Evolutionary conservation across 768 basidiomycete genomes (phyloP), one percentile per base, ranked within the genome.

Genomic region (Rhodocollybia butyracea): DNA sequence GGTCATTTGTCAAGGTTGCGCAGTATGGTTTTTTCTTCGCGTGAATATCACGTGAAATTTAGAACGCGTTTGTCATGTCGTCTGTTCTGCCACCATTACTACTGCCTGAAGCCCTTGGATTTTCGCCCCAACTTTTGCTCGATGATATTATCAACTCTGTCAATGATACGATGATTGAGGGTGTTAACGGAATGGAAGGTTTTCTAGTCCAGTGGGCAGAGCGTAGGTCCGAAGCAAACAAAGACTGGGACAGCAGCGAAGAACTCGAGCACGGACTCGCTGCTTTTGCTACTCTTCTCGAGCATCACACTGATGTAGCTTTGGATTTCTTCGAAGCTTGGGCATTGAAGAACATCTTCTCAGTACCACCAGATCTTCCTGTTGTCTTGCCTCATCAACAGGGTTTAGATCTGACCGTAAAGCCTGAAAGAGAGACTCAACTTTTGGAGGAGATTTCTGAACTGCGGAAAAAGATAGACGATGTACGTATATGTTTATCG

Each of bases 291-390:
- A 94, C 94, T 0, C 77, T 95, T 41, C 77, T 97, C 13, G 91
- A 94, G 64, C 84, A 84, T 53, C 93, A 94, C 61, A 86, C 90
- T 41, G 94, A 97, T 64, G 80, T 91, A 42, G 94, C 93, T 0
- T 91, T 95, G 57, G 94, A 97, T 67, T 89, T 88, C 65, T 91
- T 97, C 62, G 93, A 94, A 70, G 86, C 85, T 0, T 96, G 94
- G 93, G 86, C 84, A 11, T 68, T 94, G 64, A 76, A 92, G 39
- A 97, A 96, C 69, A 88, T 94, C 55, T 96, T 96, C 63, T 81
- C 84, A 50, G 78, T 94, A 15, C 82, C 86, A 0, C 75, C 80
- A 2, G 83, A 85, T 57, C 63, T 91, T 31, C 85, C 85, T 0
- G 72, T 92, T 30, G 83, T 92, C 13, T 77, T 85, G 3, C 88